Conservation (phyloP, 306 rosid genomes). For the Vicia villosa region DNA sequence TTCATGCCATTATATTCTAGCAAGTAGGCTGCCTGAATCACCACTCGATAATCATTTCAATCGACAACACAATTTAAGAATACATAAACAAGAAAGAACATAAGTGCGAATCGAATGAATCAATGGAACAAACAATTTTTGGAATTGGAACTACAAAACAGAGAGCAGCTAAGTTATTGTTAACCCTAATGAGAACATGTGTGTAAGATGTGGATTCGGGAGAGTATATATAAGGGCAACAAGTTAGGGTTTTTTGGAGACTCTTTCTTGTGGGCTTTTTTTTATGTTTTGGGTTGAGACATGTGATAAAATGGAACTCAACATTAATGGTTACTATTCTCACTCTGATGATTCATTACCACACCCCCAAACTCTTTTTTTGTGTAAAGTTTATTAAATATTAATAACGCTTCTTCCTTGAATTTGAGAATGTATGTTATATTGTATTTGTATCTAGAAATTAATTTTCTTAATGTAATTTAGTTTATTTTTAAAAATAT, state of each 20-base stretch:
- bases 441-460: no score
- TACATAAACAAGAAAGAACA: not conserved
- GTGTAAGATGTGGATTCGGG: not conserved
- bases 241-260: not conserved
- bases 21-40: constrained; percentile 90
- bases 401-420: no score
- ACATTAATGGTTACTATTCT: no score
- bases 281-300: not conserved
- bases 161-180: not conserved
- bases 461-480: no score
- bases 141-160: not conserved
- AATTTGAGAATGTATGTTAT: no score
- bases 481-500: no score
- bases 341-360: no score
- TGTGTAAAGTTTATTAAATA: no score
- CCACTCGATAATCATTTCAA: constrained; percentile 46
- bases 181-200: not conserved
- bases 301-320: not conserved
- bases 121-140: not conserved
- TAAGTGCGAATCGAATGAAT: not conserved
- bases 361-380: no score
- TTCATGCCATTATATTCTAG: constrained; percentile 38
- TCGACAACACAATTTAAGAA: no score
- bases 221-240: not conserved
- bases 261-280: not conserved